phyloP scores from a whole-genome alignment of 371 early-diverging fungal genomes.

The Mortierella polycephala region DNA sequence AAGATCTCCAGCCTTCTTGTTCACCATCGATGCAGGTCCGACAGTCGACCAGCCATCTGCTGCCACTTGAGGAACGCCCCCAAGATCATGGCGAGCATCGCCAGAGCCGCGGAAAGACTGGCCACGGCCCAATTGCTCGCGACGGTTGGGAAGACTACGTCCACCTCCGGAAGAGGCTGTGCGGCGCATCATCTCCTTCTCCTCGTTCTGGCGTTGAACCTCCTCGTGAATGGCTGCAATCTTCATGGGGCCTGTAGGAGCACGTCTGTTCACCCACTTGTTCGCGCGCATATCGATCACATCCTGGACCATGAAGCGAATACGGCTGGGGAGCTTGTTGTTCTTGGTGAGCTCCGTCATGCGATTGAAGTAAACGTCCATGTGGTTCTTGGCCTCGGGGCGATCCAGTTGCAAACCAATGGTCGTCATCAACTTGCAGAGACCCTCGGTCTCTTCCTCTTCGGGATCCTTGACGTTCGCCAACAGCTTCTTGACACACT shows the following conservation, averaged over 20 bases:
- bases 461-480: slow-evolving; percentile 79
- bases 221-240: slow-evolving; percentile 92
- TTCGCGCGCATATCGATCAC: slow-evolving; percentile 88
- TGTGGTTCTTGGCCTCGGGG: slow-evolving; percentile 61
- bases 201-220: slow-evolving; percentile 71
- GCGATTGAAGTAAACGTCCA: slow-evolving; percentile 85
- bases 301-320: slow-evolving; percentile 94
- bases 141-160: slow-evolving; percentile 57
- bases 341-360: slow-evolving; percentile 76
- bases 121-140: slow-evolving; percentile 63
- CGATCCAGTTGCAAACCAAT: slow-evolving; percentile 80
- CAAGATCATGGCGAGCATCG: slow-evolving; percentile 65
- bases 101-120: slow-evolving; percentile 65
- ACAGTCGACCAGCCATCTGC: slow-evolving; percentile 82
- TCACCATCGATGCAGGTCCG: slow-evolving; percentile 58
- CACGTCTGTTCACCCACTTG: slow-evolving; percentile 79
- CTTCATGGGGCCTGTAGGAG: slow-evolving; percentile 81
- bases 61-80: slow-evolving; percentile 59
- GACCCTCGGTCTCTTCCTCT: slow-evolving; percentile 94
- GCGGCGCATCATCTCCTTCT: slow-evolving; percentile 75
- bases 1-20: slow-evolving; percentile 74
- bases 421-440: slow-evolving; percentile 90
- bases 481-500: slow-evolving; percentile 83
- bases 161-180: slow-evolving; percentile 72
- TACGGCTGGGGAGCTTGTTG: slow-evolving; percentile 80